Conservation (phyloP, 805 yeast species). For the Cyberlindnera euphorbiiphila region DNA sequence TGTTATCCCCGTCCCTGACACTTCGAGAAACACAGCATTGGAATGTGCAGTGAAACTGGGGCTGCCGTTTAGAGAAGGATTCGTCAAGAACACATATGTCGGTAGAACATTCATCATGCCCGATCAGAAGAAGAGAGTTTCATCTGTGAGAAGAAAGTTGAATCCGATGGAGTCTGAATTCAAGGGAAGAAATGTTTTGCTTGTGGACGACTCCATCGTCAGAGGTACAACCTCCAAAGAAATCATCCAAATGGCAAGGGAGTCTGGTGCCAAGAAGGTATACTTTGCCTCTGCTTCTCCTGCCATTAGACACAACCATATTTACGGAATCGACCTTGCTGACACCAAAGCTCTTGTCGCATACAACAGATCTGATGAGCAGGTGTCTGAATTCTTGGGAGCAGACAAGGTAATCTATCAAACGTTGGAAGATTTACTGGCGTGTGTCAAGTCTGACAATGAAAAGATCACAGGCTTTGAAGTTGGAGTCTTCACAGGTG, state of each 20-base stretch:
- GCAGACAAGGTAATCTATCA: conserved; percentile 93
- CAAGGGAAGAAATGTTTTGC: conserved; percentile 73
- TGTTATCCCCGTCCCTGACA: conserved; percentile 97
- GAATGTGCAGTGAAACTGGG: conserved; percentile 82
- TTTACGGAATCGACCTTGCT: conserved; percentile 96
- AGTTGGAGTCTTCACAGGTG: conserved; percentile 95
- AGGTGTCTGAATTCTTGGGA: conserved; percentile 73
- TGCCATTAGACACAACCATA: conserved; percentile 93
- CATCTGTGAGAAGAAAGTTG: conserved; percentile 89
- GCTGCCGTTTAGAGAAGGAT: conserved; percentile 92
- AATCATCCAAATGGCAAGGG: conserved; percentile 97
- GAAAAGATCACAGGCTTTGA: conserved; percentile 62
- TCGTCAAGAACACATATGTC: conserved; percentile 92
- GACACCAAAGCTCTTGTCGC: conserved; percentile 94
- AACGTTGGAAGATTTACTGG: conserved; percentile 74
- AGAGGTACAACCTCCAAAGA: conserved; percentile 97
- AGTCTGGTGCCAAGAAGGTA: conserved; percentile 95
- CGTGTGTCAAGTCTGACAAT: conserved; percentile 59
- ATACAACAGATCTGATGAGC: conserved; percentile 66
- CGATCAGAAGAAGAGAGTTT: conserved; percentile 88
- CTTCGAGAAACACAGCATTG: conserved; percentile 92
- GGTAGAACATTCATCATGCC: conserved; percentile 99
- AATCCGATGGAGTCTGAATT: conserved; percentile 97
- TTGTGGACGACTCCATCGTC: conserved; percentile 96
- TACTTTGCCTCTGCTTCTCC: conserved; percentile 97